These are phyloP conservation scores for Yamadazyma conglobata DNA, from an alignment of 1,139 yeast genomes.

Conservation along the genomic window DNA sequence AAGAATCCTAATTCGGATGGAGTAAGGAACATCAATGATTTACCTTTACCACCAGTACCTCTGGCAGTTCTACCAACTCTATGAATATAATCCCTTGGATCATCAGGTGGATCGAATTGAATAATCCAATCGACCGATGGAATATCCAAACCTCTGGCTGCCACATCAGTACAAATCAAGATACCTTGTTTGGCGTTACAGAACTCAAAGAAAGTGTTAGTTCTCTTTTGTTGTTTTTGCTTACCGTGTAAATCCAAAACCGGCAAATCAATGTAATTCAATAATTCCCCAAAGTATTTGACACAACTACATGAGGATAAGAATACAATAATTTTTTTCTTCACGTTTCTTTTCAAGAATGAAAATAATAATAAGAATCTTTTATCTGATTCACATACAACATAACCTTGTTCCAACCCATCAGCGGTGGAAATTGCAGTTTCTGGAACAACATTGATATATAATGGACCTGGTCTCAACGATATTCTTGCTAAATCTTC, in stretches of 20 bases:
- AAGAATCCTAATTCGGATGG: constrained; percentile 94
- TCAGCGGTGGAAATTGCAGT: constrained; percentile 86
- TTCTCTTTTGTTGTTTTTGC: constrained; percentile 97
- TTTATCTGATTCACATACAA: constrained; percentile 94
- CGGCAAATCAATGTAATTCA: constrained; percentile 93
- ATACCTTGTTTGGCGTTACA: constrained; percentile 96
- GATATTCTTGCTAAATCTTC: constrained; percentile 98
- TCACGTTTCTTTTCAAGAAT: constrained; percentile 83
- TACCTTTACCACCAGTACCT: constrained; percentile 89
- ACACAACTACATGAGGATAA: constrained; percentile 96
- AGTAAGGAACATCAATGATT: constrained; percentile 88
- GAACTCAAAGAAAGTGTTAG: constrained; percentile 95
- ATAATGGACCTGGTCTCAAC: constrained; percentile 89
- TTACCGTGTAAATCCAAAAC: constrained; percentile 96
- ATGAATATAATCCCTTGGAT: constrained; percentile 96
- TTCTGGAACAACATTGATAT: constrained; percentile 89
- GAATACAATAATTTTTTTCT: constrained; percentile 91
- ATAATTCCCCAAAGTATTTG: constrained; percentile 88
- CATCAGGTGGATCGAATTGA: constrained; percentile 98
- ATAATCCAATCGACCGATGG: constrained; percentile 98
- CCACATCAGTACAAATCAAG: constrained; percentile 92
- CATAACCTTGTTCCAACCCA: constrained; percentile 97
- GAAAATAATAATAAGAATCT: constrained; percentile 87
- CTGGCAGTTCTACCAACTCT: constrained; percentile 98
- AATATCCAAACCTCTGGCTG: constrained; percentile 96